A percentile compares a stretch with the other conserved stretches of the same genome.
Conservation (phyloP, 164 flowering plant species). For the Vitis cinerea region DNA sequence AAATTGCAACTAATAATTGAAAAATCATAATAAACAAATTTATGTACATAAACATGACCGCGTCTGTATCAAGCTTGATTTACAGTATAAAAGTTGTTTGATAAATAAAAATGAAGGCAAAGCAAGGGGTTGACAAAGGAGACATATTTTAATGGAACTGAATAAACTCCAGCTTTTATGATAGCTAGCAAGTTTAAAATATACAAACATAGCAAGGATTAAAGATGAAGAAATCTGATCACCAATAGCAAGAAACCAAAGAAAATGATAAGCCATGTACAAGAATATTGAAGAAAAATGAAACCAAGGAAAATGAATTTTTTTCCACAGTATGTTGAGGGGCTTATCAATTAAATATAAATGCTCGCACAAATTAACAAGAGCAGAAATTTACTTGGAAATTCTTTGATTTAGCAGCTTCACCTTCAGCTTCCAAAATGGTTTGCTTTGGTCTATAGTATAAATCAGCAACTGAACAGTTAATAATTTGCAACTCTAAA, state of each 20-base stretch:
- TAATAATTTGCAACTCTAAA: conserved; percentile 1
- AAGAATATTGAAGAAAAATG: background rate
- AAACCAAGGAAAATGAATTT: background rate
- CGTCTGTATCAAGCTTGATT: background rate
- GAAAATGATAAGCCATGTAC: background rate
- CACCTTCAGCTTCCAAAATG: conserved; percentile 93
- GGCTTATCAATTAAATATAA: background rate
- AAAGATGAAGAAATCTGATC: background rate
- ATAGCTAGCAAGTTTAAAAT: background rate
- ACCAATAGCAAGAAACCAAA: no score
- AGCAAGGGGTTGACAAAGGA: background rate
- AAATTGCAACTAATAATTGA: no score
- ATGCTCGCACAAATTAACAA: background rate
- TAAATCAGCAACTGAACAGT: conserved; percentile 14
- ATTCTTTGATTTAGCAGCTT: conserved; percentile 73
- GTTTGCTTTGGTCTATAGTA: conserved; percentile 85
- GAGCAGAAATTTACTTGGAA: conserved; percentile 39
- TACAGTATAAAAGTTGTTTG: background rate
- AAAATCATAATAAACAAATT: background rate
- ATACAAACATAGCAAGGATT: background rate
- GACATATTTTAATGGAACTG: background rate
- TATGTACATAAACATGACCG: background rate
- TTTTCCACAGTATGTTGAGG: background rate
- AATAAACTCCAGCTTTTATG: background rate
- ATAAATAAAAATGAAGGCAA: background rate